phyloP scores from a whole-genome alignment of 306 rosid species.

The Vicia villosa region DNA sequence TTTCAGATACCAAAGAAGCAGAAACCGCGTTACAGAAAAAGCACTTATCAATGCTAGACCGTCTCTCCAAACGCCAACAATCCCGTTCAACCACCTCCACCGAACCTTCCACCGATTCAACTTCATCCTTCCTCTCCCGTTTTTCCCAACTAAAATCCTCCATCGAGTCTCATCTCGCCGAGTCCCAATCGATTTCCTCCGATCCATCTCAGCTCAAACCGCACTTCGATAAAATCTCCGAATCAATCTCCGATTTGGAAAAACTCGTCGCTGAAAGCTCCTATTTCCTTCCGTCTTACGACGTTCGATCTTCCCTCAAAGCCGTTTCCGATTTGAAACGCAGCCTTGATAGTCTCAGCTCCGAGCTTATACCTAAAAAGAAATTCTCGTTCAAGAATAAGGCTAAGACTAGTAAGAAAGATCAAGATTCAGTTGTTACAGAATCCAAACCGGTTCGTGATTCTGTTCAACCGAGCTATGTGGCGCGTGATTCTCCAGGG shows the following conservation, averaged over 20 bases:
- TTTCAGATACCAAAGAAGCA: background rate
- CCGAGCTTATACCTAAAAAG: conserved; percentile 67
- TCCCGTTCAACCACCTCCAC: conserved; percentile 45
- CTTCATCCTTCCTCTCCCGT: conserved; percentile 59
- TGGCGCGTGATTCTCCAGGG: conserved; percentile 62
- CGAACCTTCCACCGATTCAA: conserved; percentile 59
- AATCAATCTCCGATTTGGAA: conserved; percentile 71
- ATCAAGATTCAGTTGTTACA: conserved; percentile 20
- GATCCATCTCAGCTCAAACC: conserved; percentile 52
- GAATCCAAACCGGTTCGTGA: conserved; percentile 20
- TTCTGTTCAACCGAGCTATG: conserved; percentile 33
- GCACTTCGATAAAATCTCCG: conserved; percentile 55
- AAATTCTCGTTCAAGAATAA: conserved; percentile 77
- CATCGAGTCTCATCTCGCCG: conserved; percentile 54
- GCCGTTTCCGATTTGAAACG: conserved; percentile 60
- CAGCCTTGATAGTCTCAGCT: conserved; percentile 29
- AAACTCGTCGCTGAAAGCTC: conserved; percentile 79
- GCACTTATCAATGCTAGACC: conserved; percentile 72
- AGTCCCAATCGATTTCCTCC: conserved; percentile 43
- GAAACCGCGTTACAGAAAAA: conserved; percentile 56
- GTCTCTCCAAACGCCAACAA: conserved; percentile 71
- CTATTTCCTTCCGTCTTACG: conserved; percentile 74
- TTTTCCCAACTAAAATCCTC: conserved; percentile 57
- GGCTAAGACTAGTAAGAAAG: conserved; percentile 56
- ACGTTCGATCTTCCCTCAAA: conserved; percentile 77